Base-by-base conservation (phyloP, 345 rosid species). In the Xanthoceras sorbifolium region DNA sequence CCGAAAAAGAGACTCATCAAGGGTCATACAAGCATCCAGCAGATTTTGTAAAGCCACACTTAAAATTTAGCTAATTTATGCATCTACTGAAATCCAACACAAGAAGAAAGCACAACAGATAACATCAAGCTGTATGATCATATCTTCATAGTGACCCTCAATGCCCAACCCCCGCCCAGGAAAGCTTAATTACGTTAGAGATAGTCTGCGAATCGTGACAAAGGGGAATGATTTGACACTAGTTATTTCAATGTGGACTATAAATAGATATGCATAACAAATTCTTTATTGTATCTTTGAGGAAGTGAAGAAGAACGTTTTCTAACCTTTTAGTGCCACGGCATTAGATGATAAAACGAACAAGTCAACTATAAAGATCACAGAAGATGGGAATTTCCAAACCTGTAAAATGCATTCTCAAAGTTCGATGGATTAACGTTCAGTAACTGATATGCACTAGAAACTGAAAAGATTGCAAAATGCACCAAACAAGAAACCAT, bases 331-430 rank as follows among this genome's bases (percentile, higher is more conserved):
- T 78, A 93, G 72, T 60, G 97, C 94, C 44, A 90, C 92, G 10
- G 74, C 75, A 63, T 89, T 94, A 69, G 93, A 94, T 77, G 97
- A 90, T 67, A 93, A 76, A 50, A 93, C 91, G 38, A 94, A 88
- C 73, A 90, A 80, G 81, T 94, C 97, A 66, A 90, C 82, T 38
- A 90, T 87, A 82, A 84, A 85, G 71, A 88, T 82, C 79, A 90
- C 94, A 6, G 93, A 91, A 38, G 91, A 73, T 3, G 97, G 96
- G 69, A 94, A 89, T 75, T 90, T 89, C 98, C 97, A 91, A 42
- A 94, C 90, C 98, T 91, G 92, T 38, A 73, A 68, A 72, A 73
- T 42, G 74, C 42, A 79, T 66, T 28, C 64, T 23, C 14, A 26
- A 29, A 69, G 32, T 78, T 71, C 75, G 59, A 60, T 54, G n/a